Evolutionary conservation across 2,329 filamentous ascomycete species (phyloP).

Genomic region (Aspergillus ruber): DNA sequence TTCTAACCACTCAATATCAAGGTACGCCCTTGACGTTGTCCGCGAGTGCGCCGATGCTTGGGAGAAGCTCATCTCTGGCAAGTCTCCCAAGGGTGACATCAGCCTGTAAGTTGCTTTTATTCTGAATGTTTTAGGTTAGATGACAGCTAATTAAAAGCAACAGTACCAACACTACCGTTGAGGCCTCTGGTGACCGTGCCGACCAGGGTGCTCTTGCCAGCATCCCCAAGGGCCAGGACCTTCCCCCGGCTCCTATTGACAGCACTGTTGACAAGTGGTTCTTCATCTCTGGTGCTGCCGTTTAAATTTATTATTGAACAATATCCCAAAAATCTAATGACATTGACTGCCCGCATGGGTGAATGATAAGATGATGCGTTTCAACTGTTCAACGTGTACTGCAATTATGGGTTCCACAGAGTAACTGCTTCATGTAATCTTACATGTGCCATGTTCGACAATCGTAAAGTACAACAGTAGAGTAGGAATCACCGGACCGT

Average conservation of each 20-base stretch:
- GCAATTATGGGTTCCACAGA: too few species aligned
- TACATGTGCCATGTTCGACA: too few species aligned
- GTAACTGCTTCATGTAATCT: not conserved
- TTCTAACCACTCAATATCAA: conserved; percentile 27
- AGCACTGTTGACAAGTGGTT: conserved; percentile 99
- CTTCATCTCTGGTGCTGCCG: conserved; percentile 97
- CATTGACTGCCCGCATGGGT: conserved; percentile 6
- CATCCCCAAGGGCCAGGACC: conserved; percentile 73
- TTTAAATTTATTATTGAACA: conserved; percentile 45
- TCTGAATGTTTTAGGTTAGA: not conserved
- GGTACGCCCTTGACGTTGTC: conserved; percentile 91
- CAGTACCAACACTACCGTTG: conserved; percentile 74
- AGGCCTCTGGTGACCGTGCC: conserved; percentile 66
- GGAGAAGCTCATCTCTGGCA: conserved; percentile 92
- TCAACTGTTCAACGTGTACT: not conserved
- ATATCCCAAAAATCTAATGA: conserved; percentile 28
- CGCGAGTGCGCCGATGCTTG: conserved; percentile 94
- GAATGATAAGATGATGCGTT: conserved; percentile 2
- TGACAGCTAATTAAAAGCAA: conserved; percentile 7
- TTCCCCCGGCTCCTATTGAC: conserved; percentile 82
- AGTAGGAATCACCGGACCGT: too few species aligned
- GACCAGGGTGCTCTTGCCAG: conserved; percentile 63
- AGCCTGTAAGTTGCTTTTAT: conserved; percentile 60
- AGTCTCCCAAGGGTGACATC: conserved; percentile 69
- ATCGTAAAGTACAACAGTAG: too few species aligned